Evolutionary conservation across 352 stramenopile species (phyloP).

Genomic region (Thraustochytrium striatum): DNA sequence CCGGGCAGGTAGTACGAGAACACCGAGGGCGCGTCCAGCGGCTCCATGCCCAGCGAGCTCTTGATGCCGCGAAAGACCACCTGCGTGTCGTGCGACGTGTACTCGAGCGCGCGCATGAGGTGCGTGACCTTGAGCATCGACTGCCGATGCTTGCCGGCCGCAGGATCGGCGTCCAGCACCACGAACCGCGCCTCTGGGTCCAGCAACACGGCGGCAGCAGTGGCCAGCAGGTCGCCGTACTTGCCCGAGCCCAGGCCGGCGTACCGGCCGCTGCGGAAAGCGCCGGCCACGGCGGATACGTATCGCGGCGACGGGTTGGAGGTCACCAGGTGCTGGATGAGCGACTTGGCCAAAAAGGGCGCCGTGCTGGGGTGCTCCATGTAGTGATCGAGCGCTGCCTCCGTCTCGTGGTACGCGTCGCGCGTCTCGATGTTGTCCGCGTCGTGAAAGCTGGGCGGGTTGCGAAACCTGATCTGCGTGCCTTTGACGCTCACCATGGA

Average conservation of each 20-base stretch:
- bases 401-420: constrained; percentile 61
- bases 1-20: constrained; percentile 64
- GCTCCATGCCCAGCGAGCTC: constrained; percentile 59
- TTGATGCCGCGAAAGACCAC: constrained; percentile 44
- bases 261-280: constrained; percentile 59
- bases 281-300: constrained; percentile 54
- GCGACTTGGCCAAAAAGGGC: constrained; percentile 59
- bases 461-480: constrained; percentile 56
- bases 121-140: constrained; percentile 50
- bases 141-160: constrained; percentile 57
- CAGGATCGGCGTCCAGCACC: constrained; percentile 57
- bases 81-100: background rate
- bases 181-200: constrained; percentile 56
- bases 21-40: constrained; percentile 58
- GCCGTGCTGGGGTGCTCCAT: constrained; percentile 62
- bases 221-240: constrained; percentile 61
- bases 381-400: constrained; percentile 60
- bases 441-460: constrained; percentile 59
- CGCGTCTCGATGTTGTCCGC: constrained; percentile 51
- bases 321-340: constrained; percentile 62
- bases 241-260: constrained; percentile 55
- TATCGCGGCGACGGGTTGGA: constrained; percentile 62
- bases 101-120: constrained; percentile 36
- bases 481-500: constrained; percentile 55
- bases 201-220: constrained; percentile 59